Percentiles rank a stretch among this genome's conserved stretches.
Evolutionary conservation across 768 basidiomycete species (phyloP).

Genomic region (Naganishia vaughanmartiniae): DNA sequence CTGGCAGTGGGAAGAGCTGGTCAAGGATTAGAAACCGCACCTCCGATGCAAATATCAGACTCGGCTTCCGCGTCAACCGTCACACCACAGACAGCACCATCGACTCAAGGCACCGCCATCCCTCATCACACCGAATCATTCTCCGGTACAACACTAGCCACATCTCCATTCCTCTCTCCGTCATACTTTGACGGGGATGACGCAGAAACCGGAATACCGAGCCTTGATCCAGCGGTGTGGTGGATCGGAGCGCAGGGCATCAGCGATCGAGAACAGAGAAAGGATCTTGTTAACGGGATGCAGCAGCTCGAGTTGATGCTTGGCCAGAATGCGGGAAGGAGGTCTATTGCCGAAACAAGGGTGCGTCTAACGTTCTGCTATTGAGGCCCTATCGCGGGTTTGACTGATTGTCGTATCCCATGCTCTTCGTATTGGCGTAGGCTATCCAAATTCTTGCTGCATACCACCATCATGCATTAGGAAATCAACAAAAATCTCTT

Average conservation of each 20-base stretch:
- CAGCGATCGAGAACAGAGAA: conserved; percentile 16
- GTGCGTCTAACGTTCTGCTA: conserved; percentile 1
- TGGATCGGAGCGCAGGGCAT: conserved; percentile 33
- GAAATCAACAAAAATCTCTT: conserved; percentile 65
- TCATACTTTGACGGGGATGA: conserved; percentile 66
- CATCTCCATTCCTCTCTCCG: conserved; percentile 38
- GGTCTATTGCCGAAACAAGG: conserved; percentile 32
- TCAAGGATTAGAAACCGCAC: background rate
- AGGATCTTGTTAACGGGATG: conserved; percentile 15
- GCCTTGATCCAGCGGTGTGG: conserved; percentile 23
- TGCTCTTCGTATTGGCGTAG: conserved; percentile 53
- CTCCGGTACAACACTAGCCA: background rate
- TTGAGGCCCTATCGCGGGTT: background rate
- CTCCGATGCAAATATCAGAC: conserved; percentile 8
- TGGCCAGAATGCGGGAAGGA: conserved; percentile 26
- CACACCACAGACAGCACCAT: background rate
- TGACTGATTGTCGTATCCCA: background rate
- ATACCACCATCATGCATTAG: conserved; percentile 76
- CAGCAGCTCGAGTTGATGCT: conserved; percentile 22
- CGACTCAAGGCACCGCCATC: background rate
- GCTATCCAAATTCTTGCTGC: conserved; percentile 68
- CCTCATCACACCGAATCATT: background rate
- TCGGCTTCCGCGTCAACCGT: conserved; percentile 3
- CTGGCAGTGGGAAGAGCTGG: conserved; percentile 2
- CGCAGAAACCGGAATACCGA: conserved; percentile 57